Base-by-base conservation (phyloP, 2,329 filamentous ascomycete genomes). In the Cladosporium sp. region DNA sequence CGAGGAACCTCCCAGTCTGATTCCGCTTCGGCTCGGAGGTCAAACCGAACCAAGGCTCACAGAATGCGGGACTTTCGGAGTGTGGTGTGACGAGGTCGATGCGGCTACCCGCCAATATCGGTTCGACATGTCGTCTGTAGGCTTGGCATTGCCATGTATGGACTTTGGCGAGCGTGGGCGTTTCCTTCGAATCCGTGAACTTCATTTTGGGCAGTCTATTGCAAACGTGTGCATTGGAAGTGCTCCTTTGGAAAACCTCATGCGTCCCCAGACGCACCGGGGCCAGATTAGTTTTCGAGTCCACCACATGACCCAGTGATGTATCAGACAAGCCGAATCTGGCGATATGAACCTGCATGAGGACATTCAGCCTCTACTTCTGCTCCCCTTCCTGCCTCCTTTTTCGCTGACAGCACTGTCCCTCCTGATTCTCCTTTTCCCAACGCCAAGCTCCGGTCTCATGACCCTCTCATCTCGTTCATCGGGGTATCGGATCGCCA, bases 401-500 rank as follows among this genome's bases (percentile, higher is more conserved):
- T 57, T 62, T 45, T 57, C 57, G 22, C 55, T 41, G 27, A 57
- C 52, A 41, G 53, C 55, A 38, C 55, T 54, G 4, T 50, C 54
- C 51, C 65, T 59, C 57, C 63, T 65, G 53, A 62, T 45, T 66
- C 57, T 67, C 68, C 19, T 49, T 46, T 38, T 51, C 45, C 42
- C 30, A 25, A 16, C 29, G 51, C 12, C 62, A 46, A 64, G 62
- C 12, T 54, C 43, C 3, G 71, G 71, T 43, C 70, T 63, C 11
- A 59, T 41, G 1, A 75, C 67, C 32, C 61, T 59, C 13, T 62
- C 57, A 22, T 68, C 67, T 13, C 62, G 55, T 51, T 88, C 83
- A 35, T 70, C 69, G 0, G 86, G 86, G 4, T 88, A 68, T 18
- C 74, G 78, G 52, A 89, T 65, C 49, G 83, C 79, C 30, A 90